Evolutionary conservation across 140 eudicot species (phyloP), one percentile per base, ranked within the genome.

Genomic region (Cichorium intybus): DNA sequence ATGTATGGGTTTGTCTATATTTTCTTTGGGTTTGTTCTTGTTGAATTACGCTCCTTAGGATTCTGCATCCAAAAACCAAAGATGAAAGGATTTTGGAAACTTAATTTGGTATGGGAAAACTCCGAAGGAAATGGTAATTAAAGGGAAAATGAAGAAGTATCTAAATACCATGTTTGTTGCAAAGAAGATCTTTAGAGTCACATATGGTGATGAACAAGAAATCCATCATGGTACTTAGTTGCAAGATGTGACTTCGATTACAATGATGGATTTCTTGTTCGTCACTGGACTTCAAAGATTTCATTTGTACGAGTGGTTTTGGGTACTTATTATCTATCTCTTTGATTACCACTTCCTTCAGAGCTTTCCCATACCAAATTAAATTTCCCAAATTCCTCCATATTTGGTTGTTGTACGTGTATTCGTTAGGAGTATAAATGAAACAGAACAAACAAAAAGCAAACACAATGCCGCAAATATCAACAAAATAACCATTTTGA

Each of bases 171-270:
- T 0, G 18, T 73, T 77, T 9, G 45, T 12, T 60, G 82, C 62
- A 23, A 67, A 74, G 61, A 81, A 86, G 24, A 72, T 77, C 58
- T 43, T 71, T 22, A 85, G 75, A 53, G 79, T 53, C 35, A 61
- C 72, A 57, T 82, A 79, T 43, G 64, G 75, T 21, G 82, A 79
- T 37, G 84, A 84, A 28, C 78, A 64, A 24, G 77, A 75, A 4
- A 26, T 43, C 23, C 28, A 56, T 27, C 53, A 54, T 15, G 18
- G 48, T 41, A 41, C 18, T 41, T 37, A 8, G 46, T 37, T 3
- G n/a, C 46, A 10, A 37, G 48, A 41, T 41, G 48, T 15, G 48
- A 41, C 48, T 14, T 41, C 1, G 18, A 41, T 41, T 41, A 12
- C 18, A 12, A 7, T 54, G 53, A 27, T 51, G 28, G 18, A 43